Evolutionary conservation across 306 rosid genomes (phyloP).

Genomic region (Prunus kanzakura): DNA sequence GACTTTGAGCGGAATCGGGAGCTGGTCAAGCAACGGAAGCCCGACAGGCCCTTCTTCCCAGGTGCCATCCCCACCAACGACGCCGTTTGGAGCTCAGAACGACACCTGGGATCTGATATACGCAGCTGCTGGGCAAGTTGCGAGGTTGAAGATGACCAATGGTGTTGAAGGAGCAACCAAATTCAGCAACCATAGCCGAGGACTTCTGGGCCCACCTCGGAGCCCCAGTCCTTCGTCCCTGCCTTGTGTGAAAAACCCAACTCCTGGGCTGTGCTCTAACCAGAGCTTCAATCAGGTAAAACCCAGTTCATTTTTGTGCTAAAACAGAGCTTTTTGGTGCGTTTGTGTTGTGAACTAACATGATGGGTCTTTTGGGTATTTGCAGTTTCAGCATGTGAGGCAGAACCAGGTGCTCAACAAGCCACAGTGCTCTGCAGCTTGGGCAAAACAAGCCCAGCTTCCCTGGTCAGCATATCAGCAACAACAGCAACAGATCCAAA

Average conservation of each 20-base stretch:
- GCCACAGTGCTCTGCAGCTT: constrained; percentile 35
- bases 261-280: constrained; percentile 22
- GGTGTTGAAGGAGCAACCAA: constrained; percentile 16
- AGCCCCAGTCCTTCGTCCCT: neutral
- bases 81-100: constrained; percentile 44
- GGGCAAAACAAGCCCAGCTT: constrained; percentile 37
- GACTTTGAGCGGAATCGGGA: constrained; percentile 58
- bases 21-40: constrained; percentile 73
- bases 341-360: neutral
- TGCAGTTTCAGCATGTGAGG: constrained; percentile 32
- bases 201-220: constrained; percentile 25
- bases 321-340: neutral
- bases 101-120: constrained; percentile 71
- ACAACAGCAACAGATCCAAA: constrained; percentile 37
- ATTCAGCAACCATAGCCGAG: constrained; percentile 26
- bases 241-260: constrained; percentile 7
- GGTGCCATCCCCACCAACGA: constrained; percentile 65
- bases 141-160: constrained; percentile 51
- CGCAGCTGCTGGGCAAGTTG: constrained; percentile 74
- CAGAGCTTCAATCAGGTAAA: constrained; percentile 22
- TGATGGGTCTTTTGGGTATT: neutral
- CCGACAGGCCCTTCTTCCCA: constrained; percentile 63
- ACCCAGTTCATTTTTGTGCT: neutral
- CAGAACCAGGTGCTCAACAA: constrained; percentile 29
- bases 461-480: constrained; percentile 40